Evolutionary conservation across 2,329 filamentous ascomycete species (phyloP).

Genomic region (Nigrospora sphaerica): DNA sequence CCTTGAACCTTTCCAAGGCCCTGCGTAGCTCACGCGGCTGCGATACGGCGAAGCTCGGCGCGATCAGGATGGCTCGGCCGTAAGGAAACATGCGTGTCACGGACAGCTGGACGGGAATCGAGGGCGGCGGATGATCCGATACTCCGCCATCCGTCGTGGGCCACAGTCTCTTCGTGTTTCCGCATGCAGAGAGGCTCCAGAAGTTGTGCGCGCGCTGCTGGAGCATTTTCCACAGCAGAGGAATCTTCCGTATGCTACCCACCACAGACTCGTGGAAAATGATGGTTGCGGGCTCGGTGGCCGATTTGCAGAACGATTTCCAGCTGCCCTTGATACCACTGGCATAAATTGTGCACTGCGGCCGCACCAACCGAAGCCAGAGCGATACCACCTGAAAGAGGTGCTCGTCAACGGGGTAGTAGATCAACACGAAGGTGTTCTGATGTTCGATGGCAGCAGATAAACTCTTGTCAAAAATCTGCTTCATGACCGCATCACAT

Average conservation of each 20-base stretch:
- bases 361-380: conserved; percentile 14
- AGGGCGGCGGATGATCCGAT: conserved; percentile 10
- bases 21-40: conserved; percentile 30
- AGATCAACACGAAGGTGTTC: conserved; percentile 13
- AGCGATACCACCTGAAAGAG: not conserved
- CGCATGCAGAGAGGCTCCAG: conserved; percentile 4
- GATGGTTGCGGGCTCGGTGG: conserved; percentile 18
- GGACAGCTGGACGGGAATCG: conserved; percentile 23
- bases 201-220: conserved; percentile 13
- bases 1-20: conserved; percentile 32
- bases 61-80: conserved; percentile 37
- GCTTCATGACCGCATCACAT: too few relatives aligned
- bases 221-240: conserved; percentile 15
- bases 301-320: conserved; percentile 15
- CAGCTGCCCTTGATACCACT: conserved; percentile 14
- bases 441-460: not conserved
- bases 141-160: not conserved
- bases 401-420: not conserved
- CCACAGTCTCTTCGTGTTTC: not conserved
- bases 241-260: conserved; percentile 16
- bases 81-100: conserved; percentile 35
- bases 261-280: conserved; percentile 20
- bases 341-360: conserved; percentile 19
- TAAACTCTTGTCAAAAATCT: not conserved
- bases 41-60: conserved; percentile 40